Percentiles rank a stretch among this genome's conserved stretches.
phyloP scores from a whole-genome alignment of 2,329 filamentous ascomycete genomes.

The Malbranchea zuffiana region DNA sequence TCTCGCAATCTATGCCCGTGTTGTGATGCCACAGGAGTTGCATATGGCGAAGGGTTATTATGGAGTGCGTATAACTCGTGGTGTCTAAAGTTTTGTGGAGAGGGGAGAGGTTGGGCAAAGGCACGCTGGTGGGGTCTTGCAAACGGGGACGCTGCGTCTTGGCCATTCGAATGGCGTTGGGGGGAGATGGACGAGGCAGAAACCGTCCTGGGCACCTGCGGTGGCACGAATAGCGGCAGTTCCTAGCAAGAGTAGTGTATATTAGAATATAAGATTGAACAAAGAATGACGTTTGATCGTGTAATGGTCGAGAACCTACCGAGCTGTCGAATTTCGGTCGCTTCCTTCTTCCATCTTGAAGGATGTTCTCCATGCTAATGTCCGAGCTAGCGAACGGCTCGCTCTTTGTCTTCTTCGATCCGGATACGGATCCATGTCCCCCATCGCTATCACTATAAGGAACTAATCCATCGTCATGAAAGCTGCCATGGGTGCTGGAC shows the following conservation, averaged over 20 bases:
- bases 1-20: constrained; percentile 56
- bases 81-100: constrained; percentile 65
- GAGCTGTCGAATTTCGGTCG: constrained; percentile 92
- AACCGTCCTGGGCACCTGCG: constrained; percentile 84
- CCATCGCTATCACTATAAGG: constrained; percentile 83
- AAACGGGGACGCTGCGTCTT: constrained; percentile 61
- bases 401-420: constrained; percentile 62
- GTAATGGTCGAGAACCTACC: constrained; percentile 49
- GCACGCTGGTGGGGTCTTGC: constrained; percentile 70
- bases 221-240: constrained; percentile 86
- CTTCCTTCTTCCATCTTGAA: constrained; percentile 91
- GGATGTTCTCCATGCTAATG: constrained; percentile 95
- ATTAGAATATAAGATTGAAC: constrained; percentile 18
- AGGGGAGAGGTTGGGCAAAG: constrained; percentile 65
- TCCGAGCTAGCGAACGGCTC: constrained; percentile 89
- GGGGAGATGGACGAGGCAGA: constrained; percentile 97
- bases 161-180: constrained; percentile 67
- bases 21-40: constrained; percentile 47
- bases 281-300: constrained; percentile 4
- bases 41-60: constrained; percentile 41
- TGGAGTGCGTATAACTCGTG: constrained; percentile 31
- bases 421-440: constrained; percentile 59
- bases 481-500: constrained; percentile 47
- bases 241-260: constrained; percentile 49
- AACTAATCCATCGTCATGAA: constrained; percentile 59